phyloP scores from a whole-genome alignment of 768 basidiomycete species.

The Mycena indigotica region DNA sequence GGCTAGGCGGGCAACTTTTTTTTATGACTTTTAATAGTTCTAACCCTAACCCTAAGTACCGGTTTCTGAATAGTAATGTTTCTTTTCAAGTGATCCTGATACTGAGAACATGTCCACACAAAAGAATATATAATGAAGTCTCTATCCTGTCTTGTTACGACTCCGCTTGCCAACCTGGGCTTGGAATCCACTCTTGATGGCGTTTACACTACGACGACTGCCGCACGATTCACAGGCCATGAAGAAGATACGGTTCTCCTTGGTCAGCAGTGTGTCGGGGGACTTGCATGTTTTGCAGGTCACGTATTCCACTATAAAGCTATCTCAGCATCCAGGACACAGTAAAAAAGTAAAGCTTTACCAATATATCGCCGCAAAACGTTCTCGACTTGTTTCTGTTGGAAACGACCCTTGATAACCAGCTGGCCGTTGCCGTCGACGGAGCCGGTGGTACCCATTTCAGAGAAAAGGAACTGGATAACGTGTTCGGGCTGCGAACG shows the following conservation, averaged over 20 bases:
- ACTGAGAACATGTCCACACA: too few species aligned
- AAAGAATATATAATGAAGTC: conserved; percentile 1
- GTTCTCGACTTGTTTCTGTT: conserved; percentile 98
- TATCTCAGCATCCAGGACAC: neutral
- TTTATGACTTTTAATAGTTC: too few species aligned
- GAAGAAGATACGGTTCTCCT: conserved; percentile 99
- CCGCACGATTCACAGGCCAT: conserved; percentile 92
- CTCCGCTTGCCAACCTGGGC: conserved; percentile 90
- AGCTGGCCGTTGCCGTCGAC: conserved; percentile 90
- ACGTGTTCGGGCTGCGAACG: conserved; percentile 85
- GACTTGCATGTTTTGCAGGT: conserved; percentile 99
- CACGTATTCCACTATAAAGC: conserved; percentile 84
- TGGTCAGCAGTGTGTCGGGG: conserved; percentile 92
- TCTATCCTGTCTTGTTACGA: conserved; percentile 73
- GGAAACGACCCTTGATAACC: conserved; percentile 97
- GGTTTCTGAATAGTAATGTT: too few species aligned
- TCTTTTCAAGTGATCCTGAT: too few species aligned
- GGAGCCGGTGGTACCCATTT: conserved; percentile 96
- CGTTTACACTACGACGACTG: conserved; percentile 85
- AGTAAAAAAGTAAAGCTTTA: conserved; percentile 41
- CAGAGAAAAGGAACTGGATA: conserved; percentile 94
- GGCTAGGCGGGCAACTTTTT: neutral
- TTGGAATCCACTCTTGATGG: conserved; percentile 99
- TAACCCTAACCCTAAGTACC: too few species aligned
- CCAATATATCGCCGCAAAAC: conserved; percentile 95